Percentiles rank a stretch among this genome's conserved stretches.
phyloP scores from a whole-genome alignment of 179 eudicot species.

The Beta lomatogona region DNA sequence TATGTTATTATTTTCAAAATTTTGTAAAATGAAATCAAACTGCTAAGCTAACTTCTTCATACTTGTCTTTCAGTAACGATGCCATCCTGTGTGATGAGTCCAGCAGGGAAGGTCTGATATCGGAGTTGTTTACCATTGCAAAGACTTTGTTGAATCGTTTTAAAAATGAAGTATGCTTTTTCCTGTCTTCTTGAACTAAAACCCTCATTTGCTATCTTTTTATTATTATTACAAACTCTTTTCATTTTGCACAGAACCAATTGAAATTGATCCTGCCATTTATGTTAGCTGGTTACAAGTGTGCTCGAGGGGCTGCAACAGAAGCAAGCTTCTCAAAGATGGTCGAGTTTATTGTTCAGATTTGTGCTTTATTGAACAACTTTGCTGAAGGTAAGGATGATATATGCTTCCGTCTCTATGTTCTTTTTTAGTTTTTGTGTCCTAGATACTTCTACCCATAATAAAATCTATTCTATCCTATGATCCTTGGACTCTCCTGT shows the following conservation, averaged over 20 bases:
- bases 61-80: constrained; percentile 39
- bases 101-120: constrained; percentile 49
- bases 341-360: constrained; percentile 51
- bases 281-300: constrained; percentile 64
- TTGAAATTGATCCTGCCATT: constrained; percentile 56
- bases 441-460: background rate
- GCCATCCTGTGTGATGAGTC: constrained; percentile 38
- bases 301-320: constrained; percentile 65
- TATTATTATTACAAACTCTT: background rate
- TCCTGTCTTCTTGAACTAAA: background rate
- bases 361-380: constrained; percentile 45
- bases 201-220: background rate
- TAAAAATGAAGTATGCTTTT: constrained; percentile 51
- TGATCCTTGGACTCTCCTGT: background rate
- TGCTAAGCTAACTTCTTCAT: constrained; percentile 15
- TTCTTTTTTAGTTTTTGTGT: background rate
- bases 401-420: background rate
- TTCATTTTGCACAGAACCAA: constrained; percentile 61
- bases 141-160: constrained; percentile 52
- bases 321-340: constrained; percentile 61
- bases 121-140: constrained; percentile 52
- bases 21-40: background rate
- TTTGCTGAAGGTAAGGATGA: constrained; percentile 53
- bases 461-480: background rate
- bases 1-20: background rate